Evolutionary conservation across 2,329 filamentous ascomycete genomes (phyloP), one percentile per base, ranked within the genome.

Genomic region (Cyanodermella asteris): DNA sequence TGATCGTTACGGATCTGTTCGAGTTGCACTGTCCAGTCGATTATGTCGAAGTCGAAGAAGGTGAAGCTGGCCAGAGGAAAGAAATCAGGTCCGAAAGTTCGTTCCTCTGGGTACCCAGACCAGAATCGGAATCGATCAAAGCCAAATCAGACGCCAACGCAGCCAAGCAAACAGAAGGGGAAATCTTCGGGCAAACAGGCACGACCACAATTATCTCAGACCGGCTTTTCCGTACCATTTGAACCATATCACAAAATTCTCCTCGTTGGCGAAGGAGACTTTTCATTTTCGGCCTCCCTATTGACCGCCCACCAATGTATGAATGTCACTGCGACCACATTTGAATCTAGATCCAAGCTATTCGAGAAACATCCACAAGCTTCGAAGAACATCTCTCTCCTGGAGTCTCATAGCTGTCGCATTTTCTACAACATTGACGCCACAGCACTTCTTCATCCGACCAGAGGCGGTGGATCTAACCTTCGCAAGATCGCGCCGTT

Each of bases 361-460:
- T 47, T 55, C 7, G 55, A 51, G 31, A 91, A 91, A 49, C 82
- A 84, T 38, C 77, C 78, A 1, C 67, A 78, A 36, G 72, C 60
- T 1, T 50, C 55, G 25, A 56, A 55, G 29, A 66, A 73, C 39
- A 61, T 71, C 31, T 49, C 54, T 32, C 49, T 56, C 4, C 43
- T 53, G 8, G 31, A 38, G 34, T 25, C 21, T 5, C 32, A 50
- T 13, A 37, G 38, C 3, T 50, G 46, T 24, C 39, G 44, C 16
- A 52, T 78, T 1, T 44, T 65, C 18, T 74, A 68, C 51, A 49
- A 49, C 27, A 53, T 81, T 33, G 74, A 82, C 47, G 76, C 72
- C 2, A 68, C 61, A 21, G 72, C 62, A 36, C 59, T 73, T 42
- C 55, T 55, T 15, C 31, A 24, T 12, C 6, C 23, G 3, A 29